Evolutionary conservation across 2,329 filamentous ascomycete species (phyloP), one percentile per base, ranked within the genome.

Genomic region (Coniochaeta sp.): DNA sequence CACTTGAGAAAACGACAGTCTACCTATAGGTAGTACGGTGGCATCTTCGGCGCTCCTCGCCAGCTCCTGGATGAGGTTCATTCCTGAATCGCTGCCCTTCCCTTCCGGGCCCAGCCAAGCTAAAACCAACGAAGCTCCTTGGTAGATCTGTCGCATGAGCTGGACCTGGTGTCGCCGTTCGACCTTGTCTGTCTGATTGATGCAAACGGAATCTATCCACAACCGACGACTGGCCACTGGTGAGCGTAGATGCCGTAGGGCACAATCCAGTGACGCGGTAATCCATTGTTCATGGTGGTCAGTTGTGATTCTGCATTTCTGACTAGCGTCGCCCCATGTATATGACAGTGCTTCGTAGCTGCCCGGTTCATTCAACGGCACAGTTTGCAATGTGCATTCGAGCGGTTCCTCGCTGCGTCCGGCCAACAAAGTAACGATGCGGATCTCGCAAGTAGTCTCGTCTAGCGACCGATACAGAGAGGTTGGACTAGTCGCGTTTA

Each of bases 131-230:
- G 38, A n/a, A 40, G 62, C 57, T 0, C 17, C 22, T 12, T 36
- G 1, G 33, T 62, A 62, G 56, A 64, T 60, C 0, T 43, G 28
- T 26, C 43, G 12, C 62, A 64, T 64, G 22, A 61, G 34, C 9
- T 31, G 50, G 1, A 64, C 54, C 59, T 62, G 61, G 17, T 47
- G 33, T 0, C 17, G 12, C 9, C 40, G 44, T 36, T 60, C 61
- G 26, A 26, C 33, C 2, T 56, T 17, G 33, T 62, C 26, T 22
- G 19, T 33, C 31, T 62, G 60, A 40, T 62, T 57, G 16, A 62
- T 60, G 26, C 60, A 62, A 0, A 62, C 43, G 0, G 58, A 47
- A 7, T 62, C 60, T 31, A 56, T 28, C 43, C 58, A 62, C n/a
- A 62, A 9, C 38, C 9, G 38, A 19, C 38, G 9, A 40, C 38